Base-by-base conservation (phyloP, 2,329 filamentous ascomycete genomes). In the Fusarium camptoceras region DNA sequence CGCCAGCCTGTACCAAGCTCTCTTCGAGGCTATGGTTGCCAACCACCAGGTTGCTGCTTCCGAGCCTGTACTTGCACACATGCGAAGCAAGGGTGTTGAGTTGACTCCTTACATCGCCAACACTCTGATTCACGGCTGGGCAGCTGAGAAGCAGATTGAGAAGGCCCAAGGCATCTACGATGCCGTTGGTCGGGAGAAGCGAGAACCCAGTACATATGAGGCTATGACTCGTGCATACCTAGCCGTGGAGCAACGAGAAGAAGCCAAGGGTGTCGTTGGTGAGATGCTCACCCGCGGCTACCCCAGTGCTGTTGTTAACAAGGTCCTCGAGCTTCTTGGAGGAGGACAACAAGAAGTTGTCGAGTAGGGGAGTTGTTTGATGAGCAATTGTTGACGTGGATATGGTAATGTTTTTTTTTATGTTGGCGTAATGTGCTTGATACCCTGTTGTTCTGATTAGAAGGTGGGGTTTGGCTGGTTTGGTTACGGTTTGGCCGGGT, bases 21-120 rank as follows among this genome's bases (percentile, higher is more conserved):
- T 98, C n/a, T 95, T 98, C 70, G 96, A 99, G 81, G 91, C 93
- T 20, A 95, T 98, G 90, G 96, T 98, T 51, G 95, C 95, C 78
- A 98, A 98, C 81, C 93, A 97, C 81, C 86, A 88, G 65, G 94
- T 98, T 44, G 84, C 85, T 28, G 91, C 92, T 65, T 95, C 94
- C 0, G 90, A 94, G 76, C 80, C 89, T 1, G 81, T 97, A 10
- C 87, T 98, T 20, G 82, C 83, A 24, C 86, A 93, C 73, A 98
- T 99, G 96, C 86, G 85, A 57, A 80, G 83, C 51, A 89, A 88
- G 63, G 83, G 89, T 39, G 90, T 99, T 14, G 91, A 94, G 75
- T 89, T 98, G 85, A 98, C 96, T 4, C 92, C 96, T 0, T 99
- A 99, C 82, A 98, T 99, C 77, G 96, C 96, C 77, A 99, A 99